These are phyloP conservation scores for Protea cynaroides DNA, from an alignment of 164 flowering plant species.

Conservation along the genomic window DNA sequence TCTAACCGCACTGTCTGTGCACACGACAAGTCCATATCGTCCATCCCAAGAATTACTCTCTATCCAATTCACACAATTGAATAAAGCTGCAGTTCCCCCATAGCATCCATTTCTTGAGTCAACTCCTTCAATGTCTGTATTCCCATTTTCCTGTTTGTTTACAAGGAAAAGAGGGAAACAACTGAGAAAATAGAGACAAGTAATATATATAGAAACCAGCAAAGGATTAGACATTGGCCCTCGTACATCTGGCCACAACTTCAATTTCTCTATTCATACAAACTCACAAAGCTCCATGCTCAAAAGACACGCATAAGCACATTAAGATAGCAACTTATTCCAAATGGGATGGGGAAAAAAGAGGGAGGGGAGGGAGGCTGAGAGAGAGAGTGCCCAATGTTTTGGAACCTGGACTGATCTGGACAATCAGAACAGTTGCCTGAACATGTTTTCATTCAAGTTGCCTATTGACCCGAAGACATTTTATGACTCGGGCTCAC, in stretches of 20 bases:
- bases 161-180: slow-evolving; percentile 1
- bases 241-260: no score
- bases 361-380: no score
- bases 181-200: background rate
- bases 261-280: no score
- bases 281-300: no score
- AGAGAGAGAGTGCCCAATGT: background rate
- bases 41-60: slow-evolving; percentile 99
- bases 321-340: no score
- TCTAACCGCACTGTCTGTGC: slow-evolving; percentile 98
- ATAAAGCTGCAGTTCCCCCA: slow-evolving; percentile 96
- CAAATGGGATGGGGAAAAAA: background rate
- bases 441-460: no score
- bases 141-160: slow-evolving; percentile 65
- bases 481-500: no score
- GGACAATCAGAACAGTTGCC: no score
- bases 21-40: slow-evolving; percentile 97
- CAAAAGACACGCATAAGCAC: no score
- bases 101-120: slow-evolving; percentile 99
- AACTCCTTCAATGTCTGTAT: slow-evolving; percentile 98
- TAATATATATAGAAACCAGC: background rate
- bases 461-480: no score
- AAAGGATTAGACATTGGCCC: no score
- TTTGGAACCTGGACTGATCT: no score
- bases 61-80: slow-evolving; percentile 98